Base-by-base conservation (phyloP, 2,329 filamentous ascomycete species). In the Arthroderma uncinatum region DNA sequence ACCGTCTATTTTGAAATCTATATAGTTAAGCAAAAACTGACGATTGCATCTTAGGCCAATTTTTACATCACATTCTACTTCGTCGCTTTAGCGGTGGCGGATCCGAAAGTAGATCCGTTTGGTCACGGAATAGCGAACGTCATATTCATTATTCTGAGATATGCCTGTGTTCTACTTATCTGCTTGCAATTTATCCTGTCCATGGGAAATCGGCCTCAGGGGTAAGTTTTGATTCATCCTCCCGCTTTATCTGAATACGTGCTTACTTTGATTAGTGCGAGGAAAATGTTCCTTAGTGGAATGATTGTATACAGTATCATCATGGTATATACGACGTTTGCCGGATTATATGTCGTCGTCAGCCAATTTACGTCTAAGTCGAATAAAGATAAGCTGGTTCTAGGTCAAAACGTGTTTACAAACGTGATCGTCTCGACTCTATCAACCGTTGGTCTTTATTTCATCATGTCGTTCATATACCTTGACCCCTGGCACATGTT, bases 41-140 rank as follows among this genome's bases (percentile, higher is more conserved):
- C 56, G 28, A 2, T 52, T 12, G 14, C 36, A 53, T 50, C 25
- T 2, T 50, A 77, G 75, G 91, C 92, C 71, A 98, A 98, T 77
- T 98, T 97, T 78, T 98, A 97, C 72, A 84, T 98, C 55, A 95
- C 91, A 58, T 98, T 98, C 75, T 98, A 91, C 80, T 98, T 98
- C 76, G 86, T 98, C 63, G 90, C 90, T 21, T 93, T 93, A 44
- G 94, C 91, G 40, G 79, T 98, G 14, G 81, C 87, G 0, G 89
- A 97, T 66, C 76, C 82, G 0, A 76, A 77, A 25, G 78, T 94
- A 62, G 93, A 98, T 70, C 94, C 94, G 0, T 98, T 98, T 64
- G 91, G 91, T 14, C 87, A 95, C 72, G 80, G 84, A 61, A 85
- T 95, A 62, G 92, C 88, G 53, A 82, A 82, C 62, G 83, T 87